These are phyloP conservation scores for Leccinum truebloodii DNA, from an alignment of 768 basidiomycete species.

Conservation along the genomic window DNA sequence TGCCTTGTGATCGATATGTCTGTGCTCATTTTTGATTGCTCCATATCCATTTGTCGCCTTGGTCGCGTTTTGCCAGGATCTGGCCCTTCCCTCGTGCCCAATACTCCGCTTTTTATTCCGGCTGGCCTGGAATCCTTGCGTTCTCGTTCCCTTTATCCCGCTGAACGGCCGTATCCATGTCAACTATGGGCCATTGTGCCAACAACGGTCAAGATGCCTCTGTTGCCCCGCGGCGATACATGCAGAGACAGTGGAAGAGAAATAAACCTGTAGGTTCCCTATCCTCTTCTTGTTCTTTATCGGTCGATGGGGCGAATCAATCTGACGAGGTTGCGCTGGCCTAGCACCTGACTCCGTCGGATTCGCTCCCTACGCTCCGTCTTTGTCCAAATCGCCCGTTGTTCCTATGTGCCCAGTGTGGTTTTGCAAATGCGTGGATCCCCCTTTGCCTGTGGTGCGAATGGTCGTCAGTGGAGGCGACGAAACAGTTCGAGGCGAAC, in stretches of 20 bases:
- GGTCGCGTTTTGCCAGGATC: constrained; percentile 30
- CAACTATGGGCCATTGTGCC: constrained; percentile 18
- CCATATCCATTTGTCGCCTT: constrained; percentile 17
- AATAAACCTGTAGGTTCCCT: constrained; percentile 39
- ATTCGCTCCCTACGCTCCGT: constrained; percentile 48
- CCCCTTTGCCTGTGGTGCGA: constrained; percentile 53
- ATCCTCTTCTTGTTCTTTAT: constrained; percentile 9
- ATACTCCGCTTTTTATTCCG: constrained; percentile 26
- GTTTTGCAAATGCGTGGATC: constrained; percentile 48
- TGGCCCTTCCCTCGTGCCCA: constrained; percentile 32
- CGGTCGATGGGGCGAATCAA: constrained; percentile 12
- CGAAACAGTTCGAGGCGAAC: constrained; percentile 40
- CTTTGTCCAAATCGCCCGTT: constrained; percentile 43
- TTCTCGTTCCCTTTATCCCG: constrained; percentile 10
- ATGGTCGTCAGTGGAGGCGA: constrained; percentile 46
- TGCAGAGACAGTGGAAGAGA: constrained; percentile 44
- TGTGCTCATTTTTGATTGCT: constrained; percentile 9
- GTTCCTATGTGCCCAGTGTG: constrained; percentile 49
- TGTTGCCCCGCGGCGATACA: constrained; percentile 33
- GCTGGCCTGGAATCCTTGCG: constrained; percentile 2
- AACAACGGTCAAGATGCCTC: constrained; percentile 20
- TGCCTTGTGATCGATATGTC: constrained; percentile 26
- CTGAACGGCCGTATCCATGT: neutral
- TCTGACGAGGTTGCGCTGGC: constrained; percentile 12
- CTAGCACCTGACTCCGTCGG: constrained; percentile 46